Base-by-base conservation (phyloP, 352 stramenopile species). In the Aphanomyces astaci region DNA sequence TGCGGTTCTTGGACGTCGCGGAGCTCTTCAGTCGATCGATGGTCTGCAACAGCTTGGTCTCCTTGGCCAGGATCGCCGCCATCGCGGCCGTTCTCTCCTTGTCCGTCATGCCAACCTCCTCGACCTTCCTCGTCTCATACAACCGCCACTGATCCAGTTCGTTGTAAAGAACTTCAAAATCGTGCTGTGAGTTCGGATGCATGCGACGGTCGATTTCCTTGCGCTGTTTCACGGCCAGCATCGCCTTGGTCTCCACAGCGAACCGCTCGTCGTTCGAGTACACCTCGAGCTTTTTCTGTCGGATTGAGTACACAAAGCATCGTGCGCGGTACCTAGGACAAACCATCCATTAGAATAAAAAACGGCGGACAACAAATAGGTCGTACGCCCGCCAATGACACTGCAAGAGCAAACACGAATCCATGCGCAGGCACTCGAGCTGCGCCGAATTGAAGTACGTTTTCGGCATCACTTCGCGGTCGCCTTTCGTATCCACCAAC, bases 161-260 rank as follows among this genome's bases (percentile, higher is more conserved):
- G 72, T 97, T 97, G 78, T 97, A 98, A 0, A 98, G 72, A 32
- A 97, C 76, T 71, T 96, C 88, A 77, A 97, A 97, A 67, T 96
- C 88, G 25, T 71, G 76, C 0, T 82, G 76, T 0, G 79, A 83
- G 59, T 83, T 88, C 2, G 93, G 93, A 54, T 98, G 82, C 84
- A 96, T 96, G 3, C 93, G 81, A 0, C 92, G 84, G 32, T 92
- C 76, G 22, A 97, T 79, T 71, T 97, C 87, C 13, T 60, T 43
- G 48, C 62, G 62, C 51, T 68, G 62, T 19, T 49, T 45, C 11
- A n/a, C 27, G 1, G 62, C 62, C n/a, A 68, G 43, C 19, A 46
- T 51, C 11, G 39, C 62, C 22, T 52, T 51, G 25, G 62, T 68
- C 45, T 68, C 62, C 39, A 39, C 22, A n/a, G 40, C 66, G 31